These are phyloP conservation scores for Globisporangium nodosum DNA, from an alignment of 352 stramenopile species.

Conservation along the genomic window DNA sequence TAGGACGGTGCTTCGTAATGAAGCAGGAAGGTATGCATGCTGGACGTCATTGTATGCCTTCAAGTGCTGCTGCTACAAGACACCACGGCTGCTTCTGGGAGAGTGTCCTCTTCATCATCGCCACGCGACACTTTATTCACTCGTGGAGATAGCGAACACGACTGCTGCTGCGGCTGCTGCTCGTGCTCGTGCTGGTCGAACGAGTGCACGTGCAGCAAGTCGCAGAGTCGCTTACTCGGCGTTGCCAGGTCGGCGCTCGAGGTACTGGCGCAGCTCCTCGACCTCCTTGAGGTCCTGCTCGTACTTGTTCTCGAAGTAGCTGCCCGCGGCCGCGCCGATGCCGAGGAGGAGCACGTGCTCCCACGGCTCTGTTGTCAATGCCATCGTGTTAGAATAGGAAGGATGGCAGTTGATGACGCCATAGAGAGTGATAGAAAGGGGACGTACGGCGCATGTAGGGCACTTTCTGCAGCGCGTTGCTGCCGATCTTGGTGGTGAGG, in stretches of 20 bases:
- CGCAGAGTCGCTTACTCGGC: constrained; percentile 30
- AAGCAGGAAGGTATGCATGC: no score
- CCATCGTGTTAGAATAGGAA: background rate
- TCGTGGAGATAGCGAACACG: background rate
- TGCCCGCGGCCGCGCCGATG: constrained; percentile 48
- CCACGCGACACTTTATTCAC: background rate
- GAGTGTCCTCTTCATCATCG: background rate
- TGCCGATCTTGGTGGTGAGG: constrained; percentile 78
- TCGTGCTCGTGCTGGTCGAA: background rate
- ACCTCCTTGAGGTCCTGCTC: constrained; percentile 65
- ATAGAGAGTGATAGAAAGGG: background rate
- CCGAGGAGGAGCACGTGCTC: constrained; percentile 76
- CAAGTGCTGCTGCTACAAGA: background rate
- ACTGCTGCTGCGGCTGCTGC: background rate
- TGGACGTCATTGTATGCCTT: no score
- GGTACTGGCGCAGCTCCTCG: constrained; percentile 66
- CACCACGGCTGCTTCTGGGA: background rate
- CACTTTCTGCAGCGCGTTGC: constrained; percentile 80
- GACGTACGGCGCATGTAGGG: constrained; percentile 79
- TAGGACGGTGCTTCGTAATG: no score
- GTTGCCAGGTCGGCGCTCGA: constrained; percentile 55
- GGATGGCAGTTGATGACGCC: no score
- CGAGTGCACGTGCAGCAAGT: no score
- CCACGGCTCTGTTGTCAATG: constrained; percentile 52
- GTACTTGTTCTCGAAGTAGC: constrained; percentile 73